A percentile compares a stretch with the other conserved stretches of the same genome.
Conservation (phyloP, 1,284 basidiomycete genomes). For the Ganoderma lucidum region DNA sequence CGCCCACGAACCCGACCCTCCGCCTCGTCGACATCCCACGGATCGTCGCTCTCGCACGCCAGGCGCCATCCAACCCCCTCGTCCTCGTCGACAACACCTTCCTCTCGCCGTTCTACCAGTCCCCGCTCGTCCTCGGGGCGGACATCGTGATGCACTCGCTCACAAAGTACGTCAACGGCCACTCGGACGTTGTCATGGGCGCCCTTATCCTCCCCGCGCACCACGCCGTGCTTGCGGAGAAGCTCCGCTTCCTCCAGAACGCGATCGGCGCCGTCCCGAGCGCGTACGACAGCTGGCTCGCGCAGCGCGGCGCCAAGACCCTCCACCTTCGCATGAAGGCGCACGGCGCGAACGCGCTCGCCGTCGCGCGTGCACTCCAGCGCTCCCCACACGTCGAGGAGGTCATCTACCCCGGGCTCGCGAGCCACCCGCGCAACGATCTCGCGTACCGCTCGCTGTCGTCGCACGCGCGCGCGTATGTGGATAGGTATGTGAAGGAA, state of each 20-base stretch:
- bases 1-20: conserved; percentile 95
- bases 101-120: conserved; percentile 91
- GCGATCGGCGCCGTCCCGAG: conserved; percentile 90
- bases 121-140: conserved; percentile 87
- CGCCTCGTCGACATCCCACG: conserved; percentile 83
- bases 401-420: conserved; percentile 90
- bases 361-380: conserved; percentile 75
- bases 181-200: conserved; percentile 93
- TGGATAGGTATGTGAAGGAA: conserved; percentile 54
- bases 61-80: conserved; percentile 67
- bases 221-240: conserved; percentile 54
- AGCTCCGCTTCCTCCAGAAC: conserved; percentile 91
- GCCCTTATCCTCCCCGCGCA: conserved; percentile 77
- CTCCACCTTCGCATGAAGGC: conserved; percentile 87
- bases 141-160: conserved; percentile 85
- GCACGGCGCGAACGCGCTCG: conserved; percentile 87
- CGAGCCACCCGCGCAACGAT: conserved; percentile 63
- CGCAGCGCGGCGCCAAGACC: conserved; percentile 92
- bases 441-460: conserved; percentile 73
- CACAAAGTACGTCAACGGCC: conserved; percentile 95
- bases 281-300: conserved; percentile 91
- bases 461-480: conserved; percentile 74
- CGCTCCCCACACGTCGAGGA: conserved; percentile 67
- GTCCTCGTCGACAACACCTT: conserved; percentile 95
- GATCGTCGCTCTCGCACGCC: conserved; percentile 66